Evolutionary conservation across 768 basidiomycete genomes (phyloP).

Genomic region (Tephrocybe sp.): DNA sequence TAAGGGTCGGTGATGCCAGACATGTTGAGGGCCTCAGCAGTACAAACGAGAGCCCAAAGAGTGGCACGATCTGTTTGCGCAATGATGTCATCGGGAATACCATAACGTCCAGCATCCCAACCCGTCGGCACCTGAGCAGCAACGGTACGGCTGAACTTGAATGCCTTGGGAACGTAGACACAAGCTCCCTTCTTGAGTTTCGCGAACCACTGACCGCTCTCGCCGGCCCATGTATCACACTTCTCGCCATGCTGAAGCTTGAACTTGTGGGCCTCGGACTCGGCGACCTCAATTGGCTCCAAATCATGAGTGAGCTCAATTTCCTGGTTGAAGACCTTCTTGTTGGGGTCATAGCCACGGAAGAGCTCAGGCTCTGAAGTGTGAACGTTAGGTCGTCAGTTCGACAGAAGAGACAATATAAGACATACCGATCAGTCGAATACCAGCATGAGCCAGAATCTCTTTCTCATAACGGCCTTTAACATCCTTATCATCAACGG

Average conservation of each 20-base stretch:
- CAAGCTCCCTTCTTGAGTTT: conserved; percentile 99
- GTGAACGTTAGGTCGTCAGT: conserved; percentile 15
- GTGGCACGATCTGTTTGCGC: conserved; percentile 91
- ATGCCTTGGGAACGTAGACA: conserved; percentile 90
- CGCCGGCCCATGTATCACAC: conserved; percentile 91
- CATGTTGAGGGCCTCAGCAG: conserved; percentile 94
- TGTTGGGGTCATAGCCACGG: conserved; percentile 97
- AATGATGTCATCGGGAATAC: conserved; percentile 95
- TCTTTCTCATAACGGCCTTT: conserved; percentile 93
- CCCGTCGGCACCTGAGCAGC: conserved; percentile 97
- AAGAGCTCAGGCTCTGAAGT: conserved; percentile 90
- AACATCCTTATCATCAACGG: conserved; percentile 98
- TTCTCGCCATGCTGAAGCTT: conserved; percentile 96
- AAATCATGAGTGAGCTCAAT: conserved; percentile 95
- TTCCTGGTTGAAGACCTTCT: conserved; percentile 97
- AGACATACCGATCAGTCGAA: conserved; percentile 85
- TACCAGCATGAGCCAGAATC: conserved; percentile 86
- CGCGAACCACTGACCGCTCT: conserved; percentile 95
- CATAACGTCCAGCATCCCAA: conserved; percentile 95
- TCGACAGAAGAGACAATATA: conserved; percentile 1
- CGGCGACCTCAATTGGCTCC: conserved; percentile 91
- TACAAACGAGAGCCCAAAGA: conserved; percentile 92
- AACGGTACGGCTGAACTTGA: conserved; percentile 92
- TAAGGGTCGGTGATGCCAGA: conserved; percentile 98
- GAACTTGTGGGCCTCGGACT: conserved; percentile 91